Conservation (phyloP, 768 basidiomycete genomes). For the Tylopilus cervinicoccineus region DNA sequence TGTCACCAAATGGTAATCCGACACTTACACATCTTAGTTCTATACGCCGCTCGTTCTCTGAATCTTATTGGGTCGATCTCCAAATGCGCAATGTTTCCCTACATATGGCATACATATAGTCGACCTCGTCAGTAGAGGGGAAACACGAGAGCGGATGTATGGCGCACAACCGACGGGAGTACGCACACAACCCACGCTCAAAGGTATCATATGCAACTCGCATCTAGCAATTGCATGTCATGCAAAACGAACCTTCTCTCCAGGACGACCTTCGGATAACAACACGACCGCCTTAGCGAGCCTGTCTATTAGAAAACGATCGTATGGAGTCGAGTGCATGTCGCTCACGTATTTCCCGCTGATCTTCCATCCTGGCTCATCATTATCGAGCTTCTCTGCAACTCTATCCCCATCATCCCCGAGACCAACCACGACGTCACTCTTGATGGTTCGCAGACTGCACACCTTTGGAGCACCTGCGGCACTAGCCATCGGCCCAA, state of each 20-base stretch:
- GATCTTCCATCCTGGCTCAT: slow-evolving; percentile 94
- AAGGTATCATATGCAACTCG: not conserved
- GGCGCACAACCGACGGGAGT: not conserved
- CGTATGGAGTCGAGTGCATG: not conserved
- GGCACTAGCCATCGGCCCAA: slow-evolving; percentile 87
- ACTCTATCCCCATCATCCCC: slow-evolving; percentile 62
- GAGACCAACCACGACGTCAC: slow-evolving; percentile 89
- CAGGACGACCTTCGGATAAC: slow-evolving; percentile 83
- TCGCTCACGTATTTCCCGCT: slow-evolving; percentile 89
- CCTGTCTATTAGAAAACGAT: slow-evolving; percentile 12
- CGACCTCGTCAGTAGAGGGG: not conserved
- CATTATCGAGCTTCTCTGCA: slow-evolving; percentile 77
- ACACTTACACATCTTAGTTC: no score
- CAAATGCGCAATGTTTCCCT: not conserved
- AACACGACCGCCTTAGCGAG: slow-evolving; percentile 75
- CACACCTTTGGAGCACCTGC: slow-evolving; percentile 85
- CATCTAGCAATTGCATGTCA: slow-evolving; percentile 22
- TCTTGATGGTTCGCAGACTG: slow-evolving; percentile 90
- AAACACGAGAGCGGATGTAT: not conserved
- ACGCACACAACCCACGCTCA: not conserved
- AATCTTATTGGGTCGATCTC: not conserved
- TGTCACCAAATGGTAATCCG: not conserved
- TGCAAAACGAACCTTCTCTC: slow-evolving; percentile 81
- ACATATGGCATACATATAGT: not conserved
- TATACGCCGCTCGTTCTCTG: not conserved